Percentiles rank a stretch among this genome's conserved stretches.
phyloP scores from a whole-genome alignment of 106 monocot species.

The Gastrodia elata region DNA sequence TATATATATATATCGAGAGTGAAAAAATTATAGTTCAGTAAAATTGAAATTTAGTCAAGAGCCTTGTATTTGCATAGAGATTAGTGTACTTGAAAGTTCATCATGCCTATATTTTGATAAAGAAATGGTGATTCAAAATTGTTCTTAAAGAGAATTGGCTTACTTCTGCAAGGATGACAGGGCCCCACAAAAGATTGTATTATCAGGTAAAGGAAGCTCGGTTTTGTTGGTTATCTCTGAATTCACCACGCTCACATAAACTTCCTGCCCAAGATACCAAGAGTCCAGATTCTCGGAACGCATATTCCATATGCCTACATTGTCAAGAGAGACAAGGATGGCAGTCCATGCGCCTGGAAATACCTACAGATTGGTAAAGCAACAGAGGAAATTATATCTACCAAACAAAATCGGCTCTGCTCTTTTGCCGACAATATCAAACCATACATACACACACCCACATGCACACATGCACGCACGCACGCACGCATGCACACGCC shows the following conservation, averaged over 20 bases:
- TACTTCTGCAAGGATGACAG: constrained; percentile 80
- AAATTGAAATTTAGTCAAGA: no score
- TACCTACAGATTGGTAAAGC: constrained; percentile 27
- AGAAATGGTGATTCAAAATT: no score
- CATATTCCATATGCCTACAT: constrained; percentile 88
- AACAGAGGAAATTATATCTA: neutral
- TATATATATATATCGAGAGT: no score
- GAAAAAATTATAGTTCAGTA: no score
- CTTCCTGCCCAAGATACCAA: constrained; percentile 70
- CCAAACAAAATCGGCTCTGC: neutral
- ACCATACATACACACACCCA: no score
- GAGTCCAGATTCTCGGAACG: constrained; percentile 60
- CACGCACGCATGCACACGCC: no score
- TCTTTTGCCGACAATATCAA: neutral
- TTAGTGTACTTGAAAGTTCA: no score
- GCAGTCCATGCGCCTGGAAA: constrained; percentile 98
- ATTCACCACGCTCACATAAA: constrained; percentile 73
- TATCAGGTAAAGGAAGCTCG: constrained; percentile 66
- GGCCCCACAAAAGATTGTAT: constrained; percentile 80
- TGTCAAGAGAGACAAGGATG: constrained; percentile 64
- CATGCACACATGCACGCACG: no score
- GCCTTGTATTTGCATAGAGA: no score
- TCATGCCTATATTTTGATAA: no score
- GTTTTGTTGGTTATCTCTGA: constrained; percentile 56
- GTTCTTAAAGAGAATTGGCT: constrained; percentile 4